These are phyloP conservation scores for Coemansia sp. DNA, from an alignment of 192 early-diverging fungal species.

Conservation along the genomic window DNA sequence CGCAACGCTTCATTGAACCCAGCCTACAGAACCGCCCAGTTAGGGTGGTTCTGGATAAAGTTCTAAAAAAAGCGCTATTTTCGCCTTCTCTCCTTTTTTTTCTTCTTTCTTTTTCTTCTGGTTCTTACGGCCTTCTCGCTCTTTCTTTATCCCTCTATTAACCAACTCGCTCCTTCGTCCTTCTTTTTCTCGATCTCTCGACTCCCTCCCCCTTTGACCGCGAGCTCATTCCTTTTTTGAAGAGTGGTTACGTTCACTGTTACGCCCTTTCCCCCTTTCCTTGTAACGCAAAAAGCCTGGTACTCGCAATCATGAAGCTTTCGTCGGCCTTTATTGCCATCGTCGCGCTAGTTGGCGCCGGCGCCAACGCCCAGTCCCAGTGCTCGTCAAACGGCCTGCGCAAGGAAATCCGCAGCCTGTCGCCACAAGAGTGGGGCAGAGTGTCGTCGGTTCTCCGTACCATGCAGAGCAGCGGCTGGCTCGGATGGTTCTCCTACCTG, in stretches of 20 bases:
- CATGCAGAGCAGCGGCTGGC: slow-evolving; percentile 44
- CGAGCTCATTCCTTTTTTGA: too few species aligned
- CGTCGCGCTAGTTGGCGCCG: slow-evolving; percentile 36
- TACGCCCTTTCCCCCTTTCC: slow-evolving; percentile 7
- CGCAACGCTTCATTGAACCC: too few species aligned
- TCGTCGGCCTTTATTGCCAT: slow-evolving; percentile 38
- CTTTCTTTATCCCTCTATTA: slow-evolving; percentile 1
- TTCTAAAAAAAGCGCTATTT: too few species aligned
- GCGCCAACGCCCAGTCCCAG: slow-evolving; percentile 23
- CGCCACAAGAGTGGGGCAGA: slow-evolving; percentile 33
- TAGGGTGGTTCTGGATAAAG: too few species aligned
- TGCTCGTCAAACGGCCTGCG: slow-evolving; percentile 35
- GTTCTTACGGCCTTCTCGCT: neutral
- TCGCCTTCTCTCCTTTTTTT: too few species aligned
- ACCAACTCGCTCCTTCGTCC: neutral
- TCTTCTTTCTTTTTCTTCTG: neutral
- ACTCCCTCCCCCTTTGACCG: too few species aligned
- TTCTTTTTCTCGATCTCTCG: too few species aligned
- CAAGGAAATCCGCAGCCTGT: slow-evolving; percentile 54
- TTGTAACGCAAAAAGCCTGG: neutral
- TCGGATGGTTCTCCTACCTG: slow-evolving; percentile 41
- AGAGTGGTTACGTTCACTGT: neutral
- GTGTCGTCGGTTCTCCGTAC: slow-evolving; percentile 14
- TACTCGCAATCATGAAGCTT: slow-evolving; percentile 43
- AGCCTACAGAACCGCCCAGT: too few species aligned